These are phyloP conservation scores for Paramecium bursaria DNA, from an alignment of 73 alveolate species.

Conservation along the genomic window DNA sequence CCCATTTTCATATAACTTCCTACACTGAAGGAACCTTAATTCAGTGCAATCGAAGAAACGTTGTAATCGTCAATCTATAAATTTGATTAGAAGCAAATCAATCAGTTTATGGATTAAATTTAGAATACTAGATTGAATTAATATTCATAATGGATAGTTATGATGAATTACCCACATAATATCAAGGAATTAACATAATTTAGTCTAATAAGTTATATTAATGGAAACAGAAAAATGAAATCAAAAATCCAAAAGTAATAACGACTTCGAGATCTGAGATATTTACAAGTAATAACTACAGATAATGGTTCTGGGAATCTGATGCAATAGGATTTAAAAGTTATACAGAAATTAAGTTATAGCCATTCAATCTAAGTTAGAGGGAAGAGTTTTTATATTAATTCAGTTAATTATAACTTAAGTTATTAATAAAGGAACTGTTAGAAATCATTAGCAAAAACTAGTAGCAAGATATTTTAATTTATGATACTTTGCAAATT, in stretches of 20 bases:
- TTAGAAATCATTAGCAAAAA: too few species aligned
- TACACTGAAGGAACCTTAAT: not conserved
- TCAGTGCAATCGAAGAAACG: slow-evolving; percentile 36
- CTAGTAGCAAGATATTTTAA: too few species aligned
- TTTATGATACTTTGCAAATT: too few species aligned
- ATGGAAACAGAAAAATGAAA: slow-evolving; percentile 15
- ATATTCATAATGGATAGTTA: slow-evolving; percentile 24
- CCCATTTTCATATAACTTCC: slow-evolving; percentile 13
- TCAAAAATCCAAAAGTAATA: slow-evolving; percentile 31
- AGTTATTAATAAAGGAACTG: slow-evolving; percentile 1
- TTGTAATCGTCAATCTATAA: slow-evolving; percentile 5
- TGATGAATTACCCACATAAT: slow-evolving; percentile 14
- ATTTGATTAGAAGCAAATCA: not conserved
- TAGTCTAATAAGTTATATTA: not conserved
- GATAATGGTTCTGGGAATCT: not conserved
- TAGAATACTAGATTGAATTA: not conserved
- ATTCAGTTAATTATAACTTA: not conserved
- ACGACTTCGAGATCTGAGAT: slow-evolving; percentile 37
- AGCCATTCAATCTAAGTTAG: not conserved
- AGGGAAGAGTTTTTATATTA: not conserved
- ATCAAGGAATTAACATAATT: slow-evolving; percentile 14
- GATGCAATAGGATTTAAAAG: not conserved
- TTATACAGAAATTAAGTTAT: slow-evolving; percentile 8
- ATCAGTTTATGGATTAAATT: slow-evolving; percentile 8
- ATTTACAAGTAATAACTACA: not conserved